phyloP scores from a whole-genome alignment of 257 asterid species.

The Datura wrightii region DNA sequence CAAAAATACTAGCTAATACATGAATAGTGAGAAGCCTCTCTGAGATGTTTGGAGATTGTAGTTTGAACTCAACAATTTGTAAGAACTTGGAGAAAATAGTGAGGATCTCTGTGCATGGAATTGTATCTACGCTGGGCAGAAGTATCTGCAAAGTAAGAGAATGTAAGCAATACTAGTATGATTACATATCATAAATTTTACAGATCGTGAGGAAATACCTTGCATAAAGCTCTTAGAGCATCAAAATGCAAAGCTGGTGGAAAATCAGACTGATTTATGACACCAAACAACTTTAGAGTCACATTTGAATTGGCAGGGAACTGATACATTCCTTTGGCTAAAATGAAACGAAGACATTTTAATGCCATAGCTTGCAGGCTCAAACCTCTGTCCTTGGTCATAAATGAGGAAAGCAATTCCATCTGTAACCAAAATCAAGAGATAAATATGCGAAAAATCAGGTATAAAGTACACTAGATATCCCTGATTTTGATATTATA shows the following conservation, averaged over 20 bases:
- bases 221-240: constrained; percentile 65
- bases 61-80: constrained; percentile 44
- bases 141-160: constrained; percentile 59
- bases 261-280: constrained; percentile 51
- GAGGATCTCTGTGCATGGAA: constrained; percentile 54
- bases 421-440: constrained; percentile 50
- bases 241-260: constrained; percentile 58
- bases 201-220: constrained; percentile 54
- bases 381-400: constrained; percentile 58
- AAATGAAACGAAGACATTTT: constrained; percentile 57
- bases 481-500: not conserved
- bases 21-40: constrained; percentile 57
- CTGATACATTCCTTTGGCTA: constrained; percentile 55
- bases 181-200: constrained; percentile 33
- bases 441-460: constrained; percentile 31
- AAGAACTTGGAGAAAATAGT: constrained; percentile 55
- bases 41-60: constrained; percentile 49
- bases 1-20: constrained; percentile 59
- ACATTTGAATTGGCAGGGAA: constrained; percentile 45
- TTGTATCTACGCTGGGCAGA: constrained; percentile 42
- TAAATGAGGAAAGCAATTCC: constrained; percentile 62
- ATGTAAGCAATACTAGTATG: constrained; percentile 32
- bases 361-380: constrained; percentile 63
- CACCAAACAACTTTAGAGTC: constrained; percentile 52
- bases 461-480: constrained; percentile 15